phyloP scores from a whole-genome alignment of 2,329 filamentous ascomycete species.

The Apiospora hydei region DNA sequence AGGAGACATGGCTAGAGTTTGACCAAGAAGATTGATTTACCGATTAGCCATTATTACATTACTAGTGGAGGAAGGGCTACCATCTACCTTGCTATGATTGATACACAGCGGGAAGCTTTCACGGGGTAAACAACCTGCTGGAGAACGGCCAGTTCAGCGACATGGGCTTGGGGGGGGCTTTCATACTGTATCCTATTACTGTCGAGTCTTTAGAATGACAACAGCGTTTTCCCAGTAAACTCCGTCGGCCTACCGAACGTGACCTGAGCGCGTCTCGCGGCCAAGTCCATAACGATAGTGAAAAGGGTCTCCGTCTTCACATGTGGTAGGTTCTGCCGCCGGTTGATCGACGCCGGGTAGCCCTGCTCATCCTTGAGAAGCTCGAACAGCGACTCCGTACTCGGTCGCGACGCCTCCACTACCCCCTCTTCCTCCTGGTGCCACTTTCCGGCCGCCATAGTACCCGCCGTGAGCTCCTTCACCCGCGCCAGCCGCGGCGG shows the following conservation, averaged over 20 bases:
- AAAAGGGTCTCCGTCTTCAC: constrained; percentile 41
- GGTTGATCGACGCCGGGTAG: constrained; percentile 40
- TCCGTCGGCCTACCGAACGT: constrained; percentile 43
- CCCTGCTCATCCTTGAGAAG: constrained; percentile 41
- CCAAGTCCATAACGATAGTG: constrained; percentile 43
- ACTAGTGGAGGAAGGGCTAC: too few relatives aligned
- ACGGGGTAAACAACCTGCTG: too few relatives aligned
- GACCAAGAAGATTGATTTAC: background rate
- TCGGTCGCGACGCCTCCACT: constrained; percentile 24
- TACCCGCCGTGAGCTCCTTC: constrained; percentile 34
- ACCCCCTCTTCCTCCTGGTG: background rate
- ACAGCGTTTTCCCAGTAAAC: background rate
- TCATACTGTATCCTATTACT: background rate
- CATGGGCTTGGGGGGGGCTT: background rate
- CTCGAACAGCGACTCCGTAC: constrained; percentile 31
- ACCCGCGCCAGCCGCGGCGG: constrained; percentile 36
- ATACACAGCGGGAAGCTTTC: too few relatives aligned
- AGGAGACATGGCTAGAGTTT: background rate
- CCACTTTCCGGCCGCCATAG: background rate
- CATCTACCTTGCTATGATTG: too few relatives aligned
- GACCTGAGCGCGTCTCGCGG: constrained; percentile 35
- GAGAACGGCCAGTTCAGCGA: too few relatives aligned
- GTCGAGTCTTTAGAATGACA: background rate
- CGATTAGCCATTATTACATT: background rate
- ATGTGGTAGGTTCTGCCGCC: constrained; percentile 33